Percentiles rank a stretch among this genome's conserved stretches.
These are phyloP conservation scores for Orbilia brochopaga DNA, from an alignment of 2,329 filamentous ascomycete species.

Conservation along the genomic window DNA sequence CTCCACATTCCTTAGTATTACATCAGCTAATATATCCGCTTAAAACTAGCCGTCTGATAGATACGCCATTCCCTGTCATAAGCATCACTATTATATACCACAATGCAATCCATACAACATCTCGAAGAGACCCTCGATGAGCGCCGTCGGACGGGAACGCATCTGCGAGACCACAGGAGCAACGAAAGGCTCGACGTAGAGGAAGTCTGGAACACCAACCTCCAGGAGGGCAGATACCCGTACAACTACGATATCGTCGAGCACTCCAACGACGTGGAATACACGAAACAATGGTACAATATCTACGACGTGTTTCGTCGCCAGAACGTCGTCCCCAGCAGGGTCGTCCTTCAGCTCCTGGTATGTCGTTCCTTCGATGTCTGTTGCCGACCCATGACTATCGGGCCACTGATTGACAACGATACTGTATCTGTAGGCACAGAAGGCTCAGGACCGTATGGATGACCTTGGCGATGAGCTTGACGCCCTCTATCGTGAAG, in stretches of 20 bases:
- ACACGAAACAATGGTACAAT: conserved; percentile 18
- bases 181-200: neutral
- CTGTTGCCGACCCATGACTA: neutral
- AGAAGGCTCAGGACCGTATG: conserved; percentile 9
- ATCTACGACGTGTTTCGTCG: conserved; percentile 15
- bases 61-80: neutral
- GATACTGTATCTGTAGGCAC: neutral
- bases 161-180: neutral
- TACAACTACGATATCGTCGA: neutral
- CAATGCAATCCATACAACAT: conserved; percentile 29
- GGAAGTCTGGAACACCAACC: conserved; percentile 23
- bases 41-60: too few species aligned
- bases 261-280: conserved; percentile 26
- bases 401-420: neutral
- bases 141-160: conserved; percentile 13
- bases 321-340: neutral
- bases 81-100: neutral
- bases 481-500: conserved; percentile 2
- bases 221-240: neutral
- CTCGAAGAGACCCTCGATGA: conserved; percentile 17
- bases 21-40: too few species aligned
- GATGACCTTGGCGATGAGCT: conserved; percentile 14
- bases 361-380: neutral
- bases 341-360: neutral
- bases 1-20: too few species aligned